Evolutionary conservation across 192 early-diverging fungal genomes (phyloP).

Genomic region (Rhizoclosmatium globosum): DNA sequence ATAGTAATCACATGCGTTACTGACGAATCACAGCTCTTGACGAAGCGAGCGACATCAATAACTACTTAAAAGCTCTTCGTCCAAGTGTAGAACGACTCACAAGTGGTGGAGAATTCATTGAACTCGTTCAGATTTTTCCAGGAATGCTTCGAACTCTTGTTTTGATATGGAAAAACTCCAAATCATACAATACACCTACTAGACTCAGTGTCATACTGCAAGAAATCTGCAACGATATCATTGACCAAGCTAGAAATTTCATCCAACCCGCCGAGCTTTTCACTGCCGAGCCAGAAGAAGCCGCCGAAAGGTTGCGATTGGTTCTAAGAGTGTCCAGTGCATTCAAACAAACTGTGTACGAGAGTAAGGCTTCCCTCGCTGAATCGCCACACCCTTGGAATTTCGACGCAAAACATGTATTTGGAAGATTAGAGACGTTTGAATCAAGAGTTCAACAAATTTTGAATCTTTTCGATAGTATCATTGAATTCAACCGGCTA

Average conservation of each 20-base stretch:
- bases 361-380: constrained; percentile 53
- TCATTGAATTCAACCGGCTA: constrained; percentile 73
- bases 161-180: constrained; percentile 65
- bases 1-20: not conserved
- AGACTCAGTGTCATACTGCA: constrained; percentile 64
- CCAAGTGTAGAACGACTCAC: constrained; percentile 63
- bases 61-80: constrained; percentile 60
- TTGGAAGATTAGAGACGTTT: constrained; percentile 64
- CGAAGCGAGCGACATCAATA: constrained; percentile 69
- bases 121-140: constrained; percentile 66
- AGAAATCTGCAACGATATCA: constrained; percentile 75
- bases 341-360: constrained; percentile 62
- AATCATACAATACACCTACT: constrained; percentile 69
- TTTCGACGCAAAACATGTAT: constrained; percentile 69
- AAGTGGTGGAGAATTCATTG: constrained; percentile 58
- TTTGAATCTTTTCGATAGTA: constrained; percentile 69
- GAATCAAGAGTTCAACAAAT: constrained; percentile 61
- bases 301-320: constrained; percentile 58
- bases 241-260: constrained; percentile 65
- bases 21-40: constrained; percentile 57
- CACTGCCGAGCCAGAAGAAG: constrained; percentile 68
- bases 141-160: constrained; percentile 60
- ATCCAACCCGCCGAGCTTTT: constrained; percentile 69
- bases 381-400: constrained; percentile 63
- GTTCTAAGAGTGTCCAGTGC: constrained; percentile 59